Percentiles rank a stretch among this genome's conserved stretches.
phyloP scores from a whole-genome alignment of 768 basidiomycete genomes.

The Leucocoprinus leucothites region DNA sequence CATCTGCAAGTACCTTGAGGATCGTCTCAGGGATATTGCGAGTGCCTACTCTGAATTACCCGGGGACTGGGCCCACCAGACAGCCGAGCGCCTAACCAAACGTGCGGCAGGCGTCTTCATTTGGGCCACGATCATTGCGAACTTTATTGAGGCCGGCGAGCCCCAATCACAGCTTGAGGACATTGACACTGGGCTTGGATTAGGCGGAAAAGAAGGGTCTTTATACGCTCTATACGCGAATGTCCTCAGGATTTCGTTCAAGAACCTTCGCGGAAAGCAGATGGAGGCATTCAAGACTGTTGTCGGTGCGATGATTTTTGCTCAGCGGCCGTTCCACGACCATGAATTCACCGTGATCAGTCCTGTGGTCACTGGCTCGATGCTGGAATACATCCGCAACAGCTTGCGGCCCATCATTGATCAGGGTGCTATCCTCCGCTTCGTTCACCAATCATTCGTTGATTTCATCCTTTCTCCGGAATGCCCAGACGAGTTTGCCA shows the following conservation, averaged over 20 bases:
- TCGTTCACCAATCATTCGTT: constrained; percentile 24
- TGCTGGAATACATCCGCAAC: constrained; percentile 18
- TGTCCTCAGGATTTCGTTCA: not conserved
- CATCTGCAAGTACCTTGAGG: constrained; percentile 20
- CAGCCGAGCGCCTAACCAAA: constrained; percentile 18
- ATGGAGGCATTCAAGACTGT: constrained; percentile 14
- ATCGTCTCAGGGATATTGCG: constrained; percentile 7
- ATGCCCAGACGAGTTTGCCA: constrained; percentile 16
- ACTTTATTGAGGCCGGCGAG: constrained; percentile 18
- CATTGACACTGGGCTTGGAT: constrained; percentile 9
- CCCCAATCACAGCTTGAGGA: constrained; percentile 13
- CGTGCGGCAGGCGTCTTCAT: constrained; percentile 28
- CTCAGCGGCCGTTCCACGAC: constrained; percentile 19
- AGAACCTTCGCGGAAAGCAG: not conserved
- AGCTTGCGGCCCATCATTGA: constrained; percentile 20
- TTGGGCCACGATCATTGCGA: constrained; percentile 22
- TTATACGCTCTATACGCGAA: constrained; percentile 13
- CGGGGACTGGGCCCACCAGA: constrained; percentile 17
- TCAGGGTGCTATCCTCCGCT: constrained; percentile 11
- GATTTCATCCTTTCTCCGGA: constrained; percentile 21
- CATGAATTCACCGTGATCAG: constrained; percentile 8
- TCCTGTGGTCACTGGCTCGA: not conserved
- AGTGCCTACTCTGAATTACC: not conserved
- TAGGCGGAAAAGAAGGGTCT: constrained; percentile 8
- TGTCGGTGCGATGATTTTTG: constrained; percentile 20